phyloP scores from a whole-genome alignment of 768 basidiomycete genomes.

The Podaxis mareebaensis region DNA sequence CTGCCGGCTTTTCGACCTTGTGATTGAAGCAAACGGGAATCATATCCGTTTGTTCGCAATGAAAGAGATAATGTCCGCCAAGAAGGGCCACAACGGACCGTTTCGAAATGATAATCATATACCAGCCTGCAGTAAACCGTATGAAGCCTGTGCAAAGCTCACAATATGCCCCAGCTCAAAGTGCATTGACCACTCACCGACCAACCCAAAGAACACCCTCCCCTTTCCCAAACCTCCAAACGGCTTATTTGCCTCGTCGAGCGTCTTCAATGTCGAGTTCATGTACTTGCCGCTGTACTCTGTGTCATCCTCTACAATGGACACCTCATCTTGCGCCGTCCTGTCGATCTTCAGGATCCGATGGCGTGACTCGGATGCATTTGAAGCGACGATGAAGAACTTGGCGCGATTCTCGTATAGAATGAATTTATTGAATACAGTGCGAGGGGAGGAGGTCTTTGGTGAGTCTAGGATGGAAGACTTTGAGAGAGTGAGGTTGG shows the following conservation, averaged over 20 bases:
- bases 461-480: background rate
- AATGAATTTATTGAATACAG: slow-evolving; percentile 79
- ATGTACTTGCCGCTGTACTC: slow-evolving; percentile 90
- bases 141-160: slow-evolving; percentile 69
- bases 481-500: background rate
- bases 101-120: slow-evolving; percentile 89
- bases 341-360: slow-evolving; percentile 94
- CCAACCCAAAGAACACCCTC: slow-evolving; percentile 79
- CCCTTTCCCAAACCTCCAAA: slow-evolving; percentile 85
- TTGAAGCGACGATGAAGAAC: slow-evolving; percentile 91
- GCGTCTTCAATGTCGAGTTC: slow-evolving; percentile 89
- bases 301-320: slow-evolving; percentile 83
- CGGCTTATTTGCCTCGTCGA: slow-evolving; percentile 90
- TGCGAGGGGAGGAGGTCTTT: background rate
- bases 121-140: slow-evolving; percentile 94
- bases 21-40: slow-evolving; percentile 75
- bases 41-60: slow-evolving; percentile 90
- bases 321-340: slow-evolving; percentile 72
- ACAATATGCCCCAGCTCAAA: background rate
- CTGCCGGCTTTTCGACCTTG: slow-evolving; percentile 83
- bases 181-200: slow-evolving; percentile 45
- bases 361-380: slow-evolving; percentile 84
- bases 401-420: slow-evolving; percentile 91
- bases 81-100: slow-evolving; percentile 90
- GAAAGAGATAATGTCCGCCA: slow-evolving; percentile 95